Conservation (phyloP, 2,329 filamentous ascomycete species). For the Scorias spongiosa region DNA sequence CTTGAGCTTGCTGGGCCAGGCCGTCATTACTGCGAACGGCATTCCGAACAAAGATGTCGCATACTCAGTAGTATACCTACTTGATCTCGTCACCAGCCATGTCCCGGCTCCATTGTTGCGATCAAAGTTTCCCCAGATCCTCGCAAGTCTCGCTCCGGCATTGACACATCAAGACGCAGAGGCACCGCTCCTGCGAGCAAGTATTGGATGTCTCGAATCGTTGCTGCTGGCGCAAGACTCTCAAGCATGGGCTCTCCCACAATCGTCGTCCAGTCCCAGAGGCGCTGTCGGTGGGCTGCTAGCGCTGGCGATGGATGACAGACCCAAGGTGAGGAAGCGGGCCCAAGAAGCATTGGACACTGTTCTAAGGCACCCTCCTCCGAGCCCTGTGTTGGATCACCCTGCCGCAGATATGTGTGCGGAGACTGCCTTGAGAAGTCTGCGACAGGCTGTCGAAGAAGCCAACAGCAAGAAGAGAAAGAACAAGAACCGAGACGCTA, state of each 20-base stretch:
- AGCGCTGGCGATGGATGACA: conserved; percentile 67
- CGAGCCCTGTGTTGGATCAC: conserved; percentile 83
- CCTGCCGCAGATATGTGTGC: conserved; percentile 94
- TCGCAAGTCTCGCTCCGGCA: conserved; percentile 70
- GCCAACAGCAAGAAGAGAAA: conserved; percentile 56
- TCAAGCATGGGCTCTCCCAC: conserved; percentile 71
- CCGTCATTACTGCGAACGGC: conserved; percentile 45
- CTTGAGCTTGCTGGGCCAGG: conserved; percentile 69
- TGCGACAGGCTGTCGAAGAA: conserved; percentile 59
- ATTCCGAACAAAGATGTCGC: conserved; percentile 69
- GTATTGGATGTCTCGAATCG: conserved; percentile 88
- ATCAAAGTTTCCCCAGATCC: conserved; percentile 88
- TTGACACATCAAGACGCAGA: conserved; percentile 69
- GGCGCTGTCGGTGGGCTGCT: conserved; percentile 76
- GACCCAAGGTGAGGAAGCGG: conserved; percentile 87
- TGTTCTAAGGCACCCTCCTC: conserved; percentile 71
- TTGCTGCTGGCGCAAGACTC: conserved; percentile 79
- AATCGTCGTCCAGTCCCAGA: conserved; percentile 70
- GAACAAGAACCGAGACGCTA: conserved; percentile 31
- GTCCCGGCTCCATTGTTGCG: conserved; percentile 76
- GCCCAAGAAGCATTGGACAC: conserved; percentile 78
- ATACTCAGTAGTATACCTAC: conserved; percentile 80
- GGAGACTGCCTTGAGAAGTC: conserved; percentile 67
- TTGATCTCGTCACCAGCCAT: conserved; percentile 78
- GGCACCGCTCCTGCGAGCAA: conserved; percentile 69